Base-by-base conservation (phyloP, 2,329 filamentous ascomycete genomes). In the Huntiella decipiens region DNA sequence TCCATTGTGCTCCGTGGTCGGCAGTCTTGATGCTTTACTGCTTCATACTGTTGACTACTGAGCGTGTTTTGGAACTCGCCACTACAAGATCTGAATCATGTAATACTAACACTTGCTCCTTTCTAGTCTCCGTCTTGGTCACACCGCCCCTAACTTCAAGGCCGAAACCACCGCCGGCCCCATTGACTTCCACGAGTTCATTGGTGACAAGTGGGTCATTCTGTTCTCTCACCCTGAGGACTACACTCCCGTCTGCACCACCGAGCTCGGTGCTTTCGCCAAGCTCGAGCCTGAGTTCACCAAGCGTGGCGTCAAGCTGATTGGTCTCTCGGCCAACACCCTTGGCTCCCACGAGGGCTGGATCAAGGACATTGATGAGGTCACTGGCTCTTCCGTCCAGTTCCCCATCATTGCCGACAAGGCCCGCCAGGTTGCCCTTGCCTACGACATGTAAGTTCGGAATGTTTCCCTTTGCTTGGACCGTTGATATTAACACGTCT, bases 241-340 rank as follows among this genome's bases (percentile, higher is more conserved):
- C 65, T 94, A 83, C 71, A 94, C 87, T 1, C 87, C 87, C 46
- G 87, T 94, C 50, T 95, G 87, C 73, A 95, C 87, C 53, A 95
- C 86, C 46, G 87, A 95, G 68, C 79, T 95, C 52, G 87, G 86
- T 52, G 86, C 86, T 50, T 92, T 95, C 57, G 82, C 86, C 55
- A 91, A 87, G 66, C 72, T 94, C 52, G 78, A 85, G 67, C 74
- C 77, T 56, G 85, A 94, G 64, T 94, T 95, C 65, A 73, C 77
- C 57, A 84, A 82, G 70, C 78, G 86, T 52, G 77, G 77, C 53
- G 83, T 88, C 57, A 92, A 94, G 74, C 77, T 94, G 66, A 88
- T 94, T 56, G 87, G 87, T 42, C 72, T 95, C 54, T 80, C 77
- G 51, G 86, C 86, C 68, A 92, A 94, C 69, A 84, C 80, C 55